phyloP scores from a whole-genome alignment of 225 moss, liverwort and hornwort species.

The Ulota crispa region DNA sequence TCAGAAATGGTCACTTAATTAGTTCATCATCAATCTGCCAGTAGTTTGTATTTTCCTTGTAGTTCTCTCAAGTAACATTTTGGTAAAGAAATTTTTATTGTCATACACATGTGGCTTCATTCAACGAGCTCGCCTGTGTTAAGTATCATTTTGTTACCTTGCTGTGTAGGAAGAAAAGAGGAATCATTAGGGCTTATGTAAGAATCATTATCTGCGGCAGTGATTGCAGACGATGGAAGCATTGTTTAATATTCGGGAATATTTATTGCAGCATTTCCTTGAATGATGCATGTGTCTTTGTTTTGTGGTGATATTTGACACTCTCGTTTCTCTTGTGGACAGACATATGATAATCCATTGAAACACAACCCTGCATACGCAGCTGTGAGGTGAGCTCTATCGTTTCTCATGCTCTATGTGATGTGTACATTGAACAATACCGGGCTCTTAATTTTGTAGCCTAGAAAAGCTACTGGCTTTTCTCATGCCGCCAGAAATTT shows the following conservation, averaged over 20 bases:
- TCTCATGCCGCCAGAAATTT: neutral
- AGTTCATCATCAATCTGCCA: conserved; percentile 9
- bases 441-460: neutral
- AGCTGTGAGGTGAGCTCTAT: conserved; percentile 45
- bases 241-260: neutral
- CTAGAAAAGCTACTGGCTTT: neutral
- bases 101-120: neutral
- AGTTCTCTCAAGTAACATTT: neutral
- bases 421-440: neutral
- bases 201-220: neutral
- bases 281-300: neutral
- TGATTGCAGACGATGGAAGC: neutral
- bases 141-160: neutral
- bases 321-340: conserved; percentile 29
- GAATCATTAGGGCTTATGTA: neutral
- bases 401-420: neutral
- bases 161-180: neutral
- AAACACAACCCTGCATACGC: conserved; percentile 57
- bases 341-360: conserved; percentile 52
- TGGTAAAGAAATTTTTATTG: neutral
- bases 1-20: neutral
- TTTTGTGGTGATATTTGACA: conserved; percentile 13
- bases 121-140: neutral
- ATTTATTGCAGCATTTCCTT: neutral
- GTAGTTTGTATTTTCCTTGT: neutral